Base-by-base conservation (phyloP, 352 stramenopile species). In the Thraustochytrium striatum region DNA sequence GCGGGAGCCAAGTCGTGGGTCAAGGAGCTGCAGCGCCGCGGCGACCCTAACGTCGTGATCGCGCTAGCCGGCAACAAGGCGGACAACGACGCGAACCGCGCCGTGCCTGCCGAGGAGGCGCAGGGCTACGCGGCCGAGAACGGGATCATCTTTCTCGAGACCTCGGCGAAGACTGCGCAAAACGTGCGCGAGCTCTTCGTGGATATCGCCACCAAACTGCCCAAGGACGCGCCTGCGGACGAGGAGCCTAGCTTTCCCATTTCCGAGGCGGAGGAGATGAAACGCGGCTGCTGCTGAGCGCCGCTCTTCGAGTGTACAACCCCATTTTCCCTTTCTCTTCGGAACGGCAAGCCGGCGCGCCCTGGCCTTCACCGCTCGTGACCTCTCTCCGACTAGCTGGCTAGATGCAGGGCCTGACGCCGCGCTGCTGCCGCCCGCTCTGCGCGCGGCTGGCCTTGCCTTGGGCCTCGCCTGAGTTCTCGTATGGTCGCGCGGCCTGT, bases 1-100 rank as follows among this genome's bases (percentile, higher is more conserved):
- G 96, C 91, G 25, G 96, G 96, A 8, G 96, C 96, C 52, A 99
- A 99, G 84, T 97, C 91, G 11, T 99, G 97, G 97, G 96, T 99
- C 41, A 99, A 99, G 86, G 97, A 99, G 85, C 87, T 99, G 57
- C 95, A 99, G 87, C 89, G 96, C 78, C 92, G 96, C 69, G 97
- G 96, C 50, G 96, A 99, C 85, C 94, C 94, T 3, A 97, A 98
- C 82, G 92, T 97, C 19, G 92, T 98, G 39, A 98, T 98, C 69
- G 95, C 94, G 7, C 89, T 98, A 16, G 92, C 91, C 0, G 84
- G 81, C 33, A 99, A 99, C 87, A 99, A 99, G 85, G 93, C 93
- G 1, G 97, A 99, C 88, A 88, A 99, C 57, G 95, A 99, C 84
- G 88, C 88, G 2, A 90, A 96, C 61, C 93, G 97, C 69, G 97